Evolutionary conservation across 495 filamentous ascomycete species (phyloP).

Genomic region (Hyaloscypha hepaticicola): DNA sequence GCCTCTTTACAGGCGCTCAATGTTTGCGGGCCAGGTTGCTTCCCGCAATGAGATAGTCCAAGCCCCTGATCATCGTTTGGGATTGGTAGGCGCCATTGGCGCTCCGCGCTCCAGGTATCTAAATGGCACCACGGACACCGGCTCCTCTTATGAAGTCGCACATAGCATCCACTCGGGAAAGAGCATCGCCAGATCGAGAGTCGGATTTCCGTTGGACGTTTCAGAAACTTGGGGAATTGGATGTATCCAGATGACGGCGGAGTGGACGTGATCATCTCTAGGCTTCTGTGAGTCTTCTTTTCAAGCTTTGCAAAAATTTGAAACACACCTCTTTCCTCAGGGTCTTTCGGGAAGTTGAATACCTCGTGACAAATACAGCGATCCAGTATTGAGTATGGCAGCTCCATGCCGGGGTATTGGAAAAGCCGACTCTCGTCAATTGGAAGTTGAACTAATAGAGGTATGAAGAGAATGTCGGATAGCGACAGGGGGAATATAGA

Average conservation of each 20-base stretch:
- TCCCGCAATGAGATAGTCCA: background rate
- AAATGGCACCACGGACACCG: background rate
- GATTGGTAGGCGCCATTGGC: background rate
- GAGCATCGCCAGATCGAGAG: background rate
- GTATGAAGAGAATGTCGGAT: background rate
- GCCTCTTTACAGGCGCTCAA: background rate
- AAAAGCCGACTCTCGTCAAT: too few species aligned
- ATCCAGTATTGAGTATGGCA: too few species aligned
- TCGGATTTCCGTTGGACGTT: background rate
- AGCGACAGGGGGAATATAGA: background rate
- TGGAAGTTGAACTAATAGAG: too few species aligned
- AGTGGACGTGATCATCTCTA: background rate
- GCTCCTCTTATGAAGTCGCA: background rate
- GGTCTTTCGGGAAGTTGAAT: background rate
- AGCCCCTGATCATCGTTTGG: background rate
- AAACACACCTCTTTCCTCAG: background rate
- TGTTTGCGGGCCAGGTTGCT: background rate
- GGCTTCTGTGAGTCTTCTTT: background rate
- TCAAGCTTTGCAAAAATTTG: background rate
- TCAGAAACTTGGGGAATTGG: background rate
- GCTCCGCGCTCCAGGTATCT: background rate
- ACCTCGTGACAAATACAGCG: background rate
- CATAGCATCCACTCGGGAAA: background rate
- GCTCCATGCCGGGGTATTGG: too few species aligned
- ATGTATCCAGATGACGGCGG: background rate